Evolutionary conservation across 345 rosid genomes (phyloP).

Genomic region (Erucastrum elatum): DNA sequence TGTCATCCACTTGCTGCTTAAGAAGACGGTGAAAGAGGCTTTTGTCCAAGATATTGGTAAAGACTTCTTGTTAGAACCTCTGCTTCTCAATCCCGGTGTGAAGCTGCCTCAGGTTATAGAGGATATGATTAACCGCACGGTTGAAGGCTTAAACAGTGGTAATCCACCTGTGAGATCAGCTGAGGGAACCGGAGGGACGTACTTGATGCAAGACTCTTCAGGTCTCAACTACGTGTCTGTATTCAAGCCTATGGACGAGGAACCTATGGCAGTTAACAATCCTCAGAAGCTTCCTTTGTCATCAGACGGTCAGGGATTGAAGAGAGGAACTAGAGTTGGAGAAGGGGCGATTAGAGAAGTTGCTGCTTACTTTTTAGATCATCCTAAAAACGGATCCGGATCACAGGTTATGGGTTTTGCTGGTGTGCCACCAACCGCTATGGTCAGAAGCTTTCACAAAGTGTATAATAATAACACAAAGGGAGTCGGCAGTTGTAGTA

Average conservation of each 20-base stretch:
- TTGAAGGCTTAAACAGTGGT: slow-evolving; percentile 65
- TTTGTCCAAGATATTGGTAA: not conserved
- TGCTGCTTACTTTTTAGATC: slow-evolving; percentile 82
- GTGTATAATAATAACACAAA: slow-evolving; percentile 67
- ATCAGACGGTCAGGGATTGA: slow-evolving; percentile 75
- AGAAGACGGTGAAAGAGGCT: slow-evolving; percentile 48
- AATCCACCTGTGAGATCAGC: slow-evolving; percentile 64
- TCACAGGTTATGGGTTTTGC: slow-evolving; percentile 71
- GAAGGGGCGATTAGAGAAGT: slow-evolving; percentile 56
- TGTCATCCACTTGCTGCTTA: slow-evolving; percentile 70
- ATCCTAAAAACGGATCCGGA: slow-evolving; percentile 65
- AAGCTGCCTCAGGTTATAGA: slow-evolving; percentile 46
- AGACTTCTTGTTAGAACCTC: slow-evolving; percentile 55
- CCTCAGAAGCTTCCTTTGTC: slow-evolving; percentile 72
- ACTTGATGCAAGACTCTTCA: slow-evolving; percentile 65
- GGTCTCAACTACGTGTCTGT: slow-evolving; percentile 66
- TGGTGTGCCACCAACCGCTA: slow-evolving; percentile 80
- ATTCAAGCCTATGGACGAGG: slow-evolving; percentile 90
- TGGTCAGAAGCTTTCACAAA: slow-evolving; percentile 72
- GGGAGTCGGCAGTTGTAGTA: slow-evolving; percentile 42
- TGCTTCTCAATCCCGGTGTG: slow-evolving; percentile 51
- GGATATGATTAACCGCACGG: slow-evolving; percentile 60
- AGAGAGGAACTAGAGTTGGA: slow-evolving; percentile 61
- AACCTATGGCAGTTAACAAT: slow-evolving; percentile 87
- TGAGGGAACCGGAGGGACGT: slow-evolving; percentile 86